phyloP scores from a whole-genome alignment of 2,329 filamentous ascomycete species.

The Eutypella sp. region DNA sequence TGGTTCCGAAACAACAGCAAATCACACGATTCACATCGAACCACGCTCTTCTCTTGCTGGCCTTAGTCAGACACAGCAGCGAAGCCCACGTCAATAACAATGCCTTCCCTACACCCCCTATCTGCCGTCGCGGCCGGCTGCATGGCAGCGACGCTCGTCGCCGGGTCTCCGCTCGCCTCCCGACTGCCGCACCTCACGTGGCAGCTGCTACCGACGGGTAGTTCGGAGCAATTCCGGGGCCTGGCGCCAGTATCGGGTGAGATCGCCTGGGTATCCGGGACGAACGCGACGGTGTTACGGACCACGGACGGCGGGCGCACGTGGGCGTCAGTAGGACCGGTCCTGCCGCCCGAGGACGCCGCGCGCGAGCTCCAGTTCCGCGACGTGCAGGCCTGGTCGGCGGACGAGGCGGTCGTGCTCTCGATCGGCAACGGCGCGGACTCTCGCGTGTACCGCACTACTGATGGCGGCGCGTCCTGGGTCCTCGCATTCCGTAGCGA shows the following conservation, averaged over 20 bases:
- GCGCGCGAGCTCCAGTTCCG: slow-evolving; percentile 29
- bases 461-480: slow-evolving; percentile 25
- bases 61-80: too few relatives aligned
- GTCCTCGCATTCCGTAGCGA: slow-evolving; percentile 21
- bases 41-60: too few relatives aligned
- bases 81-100: too few relatives aligned
- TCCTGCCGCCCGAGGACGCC: slow-evolving; percentile 13
- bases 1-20: too few relatives aligned
- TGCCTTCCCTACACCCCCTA: too few relatives aligned
- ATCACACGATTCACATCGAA: too few relatives aligned
- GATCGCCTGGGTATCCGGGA: slow-evolving; percentile 29
- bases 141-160: too few relatives aligned
- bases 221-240: slow-evolving; percentile 25
- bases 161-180: neutral
- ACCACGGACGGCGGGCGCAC: slow-evolving; percentile 24
- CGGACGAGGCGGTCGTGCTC: slow-evolving; percentile 35
- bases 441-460: slow-evolving; percentile 28
- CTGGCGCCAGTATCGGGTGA: slow-evolving; percentile 24
- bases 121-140: too few relatives aligned
- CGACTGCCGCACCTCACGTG: slow-evolving; percentile 11
- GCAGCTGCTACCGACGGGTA: slow-evolving; percentile 21
- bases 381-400: slow-evolving; percentile 34
- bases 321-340: slow-evolving; percentile 26
- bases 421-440: slow-evolving; percentile 27
- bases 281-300: slow-evolving; percentile 24